A percentile compares a stretch with the other conserved stretches of the same genome.
Conservation (phyloP, 306 rosid genomes). For the Prunus mira region DNA sequence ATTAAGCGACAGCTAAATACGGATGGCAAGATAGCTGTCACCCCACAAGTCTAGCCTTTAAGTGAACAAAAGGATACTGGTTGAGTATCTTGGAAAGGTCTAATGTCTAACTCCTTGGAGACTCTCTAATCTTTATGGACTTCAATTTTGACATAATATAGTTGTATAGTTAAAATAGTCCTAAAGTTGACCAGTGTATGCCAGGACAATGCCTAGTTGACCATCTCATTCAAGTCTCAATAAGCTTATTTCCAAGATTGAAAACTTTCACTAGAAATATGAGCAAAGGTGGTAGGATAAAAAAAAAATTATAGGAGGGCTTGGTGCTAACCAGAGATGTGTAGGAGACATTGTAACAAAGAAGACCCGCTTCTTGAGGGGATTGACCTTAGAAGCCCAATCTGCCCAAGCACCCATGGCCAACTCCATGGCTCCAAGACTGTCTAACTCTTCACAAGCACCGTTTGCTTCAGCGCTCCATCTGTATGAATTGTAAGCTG, state of each 20-base stretch:
- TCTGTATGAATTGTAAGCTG: conserved; percentile 41
- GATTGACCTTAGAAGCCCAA: conserved; percentile 75
- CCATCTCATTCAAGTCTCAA: neutral
- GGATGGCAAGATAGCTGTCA: neutral
- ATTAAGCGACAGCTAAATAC: too few species aligned
- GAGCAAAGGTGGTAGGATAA: neutral
- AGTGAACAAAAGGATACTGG: neutral
- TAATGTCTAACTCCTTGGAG: neutral
- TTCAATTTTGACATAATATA: neutral
- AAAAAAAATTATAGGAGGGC: neutral
- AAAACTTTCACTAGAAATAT: neutral
- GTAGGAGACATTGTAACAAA: conserved; percentile 96
- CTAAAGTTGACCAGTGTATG: neutral
- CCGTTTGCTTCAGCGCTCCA: conserved; percentile 68
- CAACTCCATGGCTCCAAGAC: conserved; percentile 77
- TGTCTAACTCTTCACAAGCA: conserved; percentile 75
- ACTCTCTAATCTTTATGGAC: neutral
- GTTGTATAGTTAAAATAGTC: neutral
- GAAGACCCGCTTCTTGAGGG: conserved; percentile 61
- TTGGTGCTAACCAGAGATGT: conserved; percentile 71
- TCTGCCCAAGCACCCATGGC: conserved; percentile 98
- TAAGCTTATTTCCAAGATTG: neutral
- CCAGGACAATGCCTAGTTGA: too few species aligned
- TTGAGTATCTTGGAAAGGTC: neutral
- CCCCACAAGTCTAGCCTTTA: neutral